Conservation (phyloP, 805 yeast species). For the Metschnikowia peoriensis region DNA sequence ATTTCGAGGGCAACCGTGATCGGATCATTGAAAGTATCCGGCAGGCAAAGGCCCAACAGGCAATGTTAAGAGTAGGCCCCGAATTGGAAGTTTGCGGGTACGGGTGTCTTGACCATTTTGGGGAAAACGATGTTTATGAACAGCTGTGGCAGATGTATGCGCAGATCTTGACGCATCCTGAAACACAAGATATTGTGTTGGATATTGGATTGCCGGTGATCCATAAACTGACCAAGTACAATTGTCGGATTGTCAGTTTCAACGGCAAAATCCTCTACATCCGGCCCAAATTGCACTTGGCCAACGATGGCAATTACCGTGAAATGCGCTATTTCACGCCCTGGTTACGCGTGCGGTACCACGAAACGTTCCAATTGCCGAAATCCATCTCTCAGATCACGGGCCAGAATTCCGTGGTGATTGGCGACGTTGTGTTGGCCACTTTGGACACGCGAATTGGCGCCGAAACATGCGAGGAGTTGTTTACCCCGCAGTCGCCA, state of each 20-base stretch:
- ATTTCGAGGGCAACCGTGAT: slow-evolving; percentile 95
- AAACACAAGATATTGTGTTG: slow-evolving; percentile 71
- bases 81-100: slow-evolving; percentile 94
- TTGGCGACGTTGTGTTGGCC: slow-evolving; percentile 89
- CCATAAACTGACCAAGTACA: slow-evolving; percentile 85
- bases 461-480: slow-evolving; percentile 97
- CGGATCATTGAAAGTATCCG: slow-evolving; percentile 79
- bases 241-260: slow-evolving; percentile 82
- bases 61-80: slow-evolving; percentile 91
- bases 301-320: slow-evolving; percentile 96
- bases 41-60: slow-evolving; percentile 72
- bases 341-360: slow-evolving; percentile 77
- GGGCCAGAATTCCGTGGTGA: slow-evolving; percentile 62
- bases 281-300: slow-evolving; percentile 89
- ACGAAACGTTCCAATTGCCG: slow-evolving; percentile 75
- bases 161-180: slow-evolving; percentile 64
- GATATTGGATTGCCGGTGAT: slow-evolving; percentile 95
- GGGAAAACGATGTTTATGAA: slow-evolving; percentile 81
- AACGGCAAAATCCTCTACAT: slow-evolving; percentile 79
- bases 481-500: slow-evolving; percentile 95
- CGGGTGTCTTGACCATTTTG: slow-evolving; percentile 91
- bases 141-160: slow-evolving; percentile 96
- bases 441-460: slow-evolving; percentile 88
- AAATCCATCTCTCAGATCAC: slow-evolving; percentile 61
- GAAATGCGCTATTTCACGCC: slow-evolving; percentile 98